Base-by-base conservation (phyloP, 495 filamentous ascomycete species). In the Trichoderma gamsii region DNA sequence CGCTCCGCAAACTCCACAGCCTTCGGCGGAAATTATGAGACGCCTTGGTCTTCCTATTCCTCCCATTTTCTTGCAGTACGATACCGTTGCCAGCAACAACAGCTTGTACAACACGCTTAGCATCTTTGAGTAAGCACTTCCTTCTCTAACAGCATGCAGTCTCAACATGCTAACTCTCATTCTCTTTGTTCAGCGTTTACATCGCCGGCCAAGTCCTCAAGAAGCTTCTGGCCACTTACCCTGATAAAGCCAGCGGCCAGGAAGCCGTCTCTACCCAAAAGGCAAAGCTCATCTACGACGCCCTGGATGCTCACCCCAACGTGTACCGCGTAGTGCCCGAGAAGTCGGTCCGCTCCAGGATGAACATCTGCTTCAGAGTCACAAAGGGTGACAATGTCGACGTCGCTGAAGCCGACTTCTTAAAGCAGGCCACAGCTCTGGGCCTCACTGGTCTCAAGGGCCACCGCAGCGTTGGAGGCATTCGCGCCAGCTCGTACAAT, bases 51-150 rank as follows among this genome's bases (percentile, higher is more conserved):
- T 97, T 25, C 90, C 90, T 16, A 85, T 92, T 46, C 88, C 89
- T 2, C 90, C 90, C 2, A 83, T 91, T 9, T 85, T 97, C 49
- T 79, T 97, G 52, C 86, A 91, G 76, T 98, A 93, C 76, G 84
- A 89, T 63, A 89, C 84, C 0, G 86, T 91, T 46, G 89, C 91
- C 23, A 93, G 93, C 82, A 92, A 93, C 78, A 92, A 92, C 80
- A 92, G 88, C 70, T 82, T 98, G 66, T 97, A 97, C 80, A 97
- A 97, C 80, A 98, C 94, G 3, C 83, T 98, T 32, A 91, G 90
- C 69, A 97, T 98, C 72, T 97, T 97, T 77, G 91, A 91, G 80
- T 86, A 74, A 66, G 82, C 71, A 35, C 2, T 25, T 68, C 27
- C 44, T 5, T 43, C 3, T 65, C 65, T 68, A 18, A 15, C 25